Evolutionary conservation across 2,329 filamentous ascomycete genomes (phyloP).

Genomic region (Didymella pomorum): DNA sequence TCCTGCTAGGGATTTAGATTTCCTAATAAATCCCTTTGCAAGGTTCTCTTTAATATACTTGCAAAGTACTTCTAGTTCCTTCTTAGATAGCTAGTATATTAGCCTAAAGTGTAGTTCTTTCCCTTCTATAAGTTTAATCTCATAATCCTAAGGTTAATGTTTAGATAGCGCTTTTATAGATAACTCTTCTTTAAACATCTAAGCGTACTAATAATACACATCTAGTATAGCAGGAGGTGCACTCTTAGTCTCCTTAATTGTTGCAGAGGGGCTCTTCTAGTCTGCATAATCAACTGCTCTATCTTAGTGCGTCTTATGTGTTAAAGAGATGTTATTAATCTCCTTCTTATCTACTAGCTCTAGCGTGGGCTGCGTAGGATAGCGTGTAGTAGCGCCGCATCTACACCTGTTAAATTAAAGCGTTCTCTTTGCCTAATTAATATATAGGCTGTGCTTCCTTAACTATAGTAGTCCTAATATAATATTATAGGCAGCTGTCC

Average conservation of each 20-base stretch:
- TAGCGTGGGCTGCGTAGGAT: too few species aligned
- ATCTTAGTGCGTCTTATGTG: neutral
- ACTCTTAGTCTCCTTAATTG: too few species aligned
- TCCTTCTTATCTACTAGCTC: neutral
- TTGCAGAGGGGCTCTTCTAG: too few species aligned
- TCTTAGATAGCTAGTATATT: neutral
- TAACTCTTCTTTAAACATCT: neutral
- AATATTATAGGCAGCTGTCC: neutral
- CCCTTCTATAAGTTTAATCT: neutral
- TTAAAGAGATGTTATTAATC: neutral
- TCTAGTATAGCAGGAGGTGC: too few species aligned
- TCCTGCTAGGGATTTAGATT: too few species aligned
- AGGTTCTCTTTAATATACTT: too few species aligned
- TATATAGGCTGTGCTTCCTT: neutral
- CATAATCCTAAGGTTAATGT: neutral
- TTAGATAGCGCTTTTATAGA: neutral
- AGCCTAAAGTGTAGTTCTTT: neutral
- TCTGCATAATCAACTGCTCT: too few species aligned
- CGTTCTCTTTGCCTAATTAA: neutral
- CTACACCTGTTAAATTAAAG: neutral
- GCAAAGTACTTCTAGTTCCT: neutral
- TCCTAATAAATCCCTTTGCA: too few species aligned
- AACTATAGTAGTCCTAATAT: constrained; percentile 1
- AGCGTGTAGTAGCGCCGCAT: neutral
- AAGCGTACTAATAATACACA: too few species aligned